phyloP scores from a whole-genome alignment of 345 rosid genomes.

The Pelargonium nanum region DNA sequence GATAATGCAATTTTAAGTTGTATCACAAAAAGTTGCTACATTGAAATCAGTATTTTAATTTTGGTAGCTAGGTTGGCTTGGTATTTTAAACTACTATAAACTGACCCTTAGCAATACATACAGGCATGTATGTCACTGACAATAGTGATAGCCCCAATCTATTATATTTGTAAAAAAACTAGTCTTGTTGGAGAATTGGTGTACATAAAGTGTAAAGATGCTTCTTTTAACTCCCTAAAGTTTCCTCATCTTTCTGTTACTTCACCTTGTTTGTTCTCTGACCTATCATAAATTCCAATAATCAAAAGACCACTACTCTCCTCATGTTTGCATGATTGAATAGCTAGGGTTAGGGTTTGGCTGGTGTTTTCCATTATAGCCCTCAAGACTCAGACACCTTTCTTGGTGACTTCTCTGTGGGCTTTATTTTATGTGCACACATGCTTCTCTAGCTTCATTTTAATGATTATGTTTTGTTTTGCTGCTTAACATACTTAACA shows the following conservation, averaged over 20 bases:
- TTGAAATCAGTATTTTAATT: too few species aligned
- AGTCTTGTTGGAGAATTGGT: neutral
- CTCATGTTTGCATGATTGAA: neutral
- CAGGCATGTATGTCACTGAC: too few species aligned
- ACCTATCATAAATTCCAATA: neutral
- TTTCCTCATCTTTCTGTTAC: neutral
- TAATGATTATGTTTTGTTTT: neutral
- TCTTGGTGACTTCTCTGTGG: neutral
- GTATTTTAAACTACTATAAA: too few species aligned
- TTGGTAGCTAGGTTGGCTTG: too few species aligned
- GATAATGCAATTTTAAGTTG: too few species aligned
- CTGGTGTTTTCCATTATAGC: neutral
- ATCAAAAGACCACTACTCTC: neutral
- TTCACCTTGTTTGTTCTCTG: neutral
- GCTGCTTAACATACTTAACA: too few species aligned
- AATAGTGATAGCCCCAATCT: too few species aligned
- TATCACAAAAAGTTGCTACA: too few species aligned
- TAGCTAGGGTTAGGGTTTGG: too few species aligned
- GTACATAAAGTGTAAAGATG: neutral
- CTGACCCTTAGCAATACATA: neutral
- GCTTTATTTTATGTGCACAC: neutral
- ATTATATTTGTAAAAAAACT: too few species aligned
- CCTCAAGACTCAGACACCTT: neutral
- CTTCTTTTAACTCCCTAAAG: neutral
- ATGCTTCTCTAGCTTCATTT: neutral